phyloP scores from a whole-genome alignment of 1,139 yeast genomes.

The Saccharomyces hybrid region DNA sequence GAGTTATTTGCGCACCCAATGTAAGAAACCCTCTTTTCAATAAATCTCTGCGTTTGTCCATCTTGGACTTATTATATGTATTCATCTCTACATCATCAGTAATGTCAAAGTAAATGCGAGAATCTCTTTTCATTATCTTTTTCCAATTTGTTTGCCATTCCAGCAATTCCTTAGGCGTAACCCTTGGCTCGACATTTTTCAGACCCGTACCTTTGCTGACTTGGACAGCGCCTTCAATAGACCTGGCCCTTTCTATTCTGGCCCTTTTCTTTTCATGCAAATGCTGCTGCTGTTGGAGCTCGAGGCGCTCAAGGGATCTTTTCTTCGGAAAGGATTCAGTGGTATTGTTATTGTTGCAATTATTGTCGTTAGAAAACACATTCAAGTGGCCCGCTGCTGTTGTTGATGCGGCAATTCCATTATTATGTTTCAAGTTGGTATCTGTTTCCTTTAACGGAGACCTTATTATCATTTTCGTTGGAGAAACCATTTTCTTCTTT shows the following conservation, averaged over 20 bases:
- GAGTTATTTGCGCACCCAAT: slow-evolving; percentile 60
- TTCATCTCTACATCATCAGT: slow-evolving; percentile 44
- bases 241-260: slow-evolving; percentile 23
- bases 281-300: slow-evolving; percentile 13
- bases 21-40: slow-evolving; percentile 38
- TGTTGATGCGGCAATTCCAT: slow-evolving; percentile 2
- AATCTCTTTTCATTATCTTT: slow-evolving; percentile 56
- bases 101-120: slow-evolving; percentile 74
- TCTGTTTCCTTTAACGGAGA: slow-evolving; percentile 32
- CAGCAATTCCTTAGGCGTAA: slow-evolving; percentile 39
- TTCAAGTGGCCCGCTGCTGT: slow-evolving; percentile 5
- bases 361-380: slow-evolving; percentile 6
- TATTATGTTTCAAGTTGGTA: slow-evolving; percentile 21
- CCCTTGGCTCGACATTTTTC: slow-evolving; percentile 17
- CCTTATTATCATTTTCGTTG: slow-evolving; percentile 15
- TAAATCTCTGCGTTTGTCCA: slow-evolving; percentile 47
- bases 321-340: slow-evolving; percentile 12
- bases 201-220: slow-evolving; percentile 18
- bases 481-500: slow-evolving; percentile 9
- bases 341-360: slow-evolving; percentile 5
- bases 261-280: slow-evolving; percentile 12
- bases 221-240: slow-evolving; percentile 31
- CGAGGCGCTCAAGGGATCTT: slow-evolving; percentile 19
- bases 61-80: slow-evolving; percentile 37
- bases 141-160: slow-evolving; percentile 85